Evolutionary conservation across 768 basidiomycete genomes (phyloP).

Genomic region (Termitomyces sp.): DNA sequence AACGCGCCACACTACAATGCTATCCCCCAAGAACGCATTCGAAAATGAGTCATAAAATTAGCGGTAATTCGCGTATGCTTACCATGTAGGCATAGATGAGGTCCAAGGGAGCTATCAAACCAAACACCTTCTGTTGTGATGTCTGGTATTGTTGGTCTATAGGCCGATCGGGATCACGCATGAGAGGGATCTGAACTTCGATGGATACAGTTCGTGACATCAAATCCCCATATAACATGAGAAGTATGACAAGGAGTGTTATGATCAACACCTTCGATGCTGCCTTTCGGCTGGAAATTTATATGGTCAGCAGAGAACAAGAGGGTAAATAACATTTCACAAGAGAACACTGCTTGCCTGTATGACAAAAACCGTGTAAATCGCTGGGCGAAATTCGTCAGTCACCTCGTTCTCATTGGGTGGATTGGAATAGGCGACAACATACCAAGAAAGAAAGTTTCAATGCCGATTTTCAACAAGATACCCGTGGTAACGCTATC

Average conservation of each 20-base stretch:
- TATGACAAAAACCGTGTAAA: neutral
- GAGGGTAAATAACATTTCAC: too few relatives aligned
- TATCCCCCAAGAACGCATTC: conserved; percentile 2
- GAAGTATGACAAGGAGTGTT: neutral
- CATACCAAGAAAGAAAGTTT: neutral
- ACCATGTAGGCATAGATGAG: conserved; percentile 5
- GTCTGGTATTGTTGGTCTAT: neutral
- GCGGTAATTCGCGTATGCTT: neutral
- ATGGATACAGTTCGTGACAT: conserved; percentile 4
- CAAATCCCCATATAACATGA: conserved; percentile 8
- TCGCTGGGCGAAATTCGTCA: neutral
- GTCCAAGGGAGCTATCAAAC: neutral
- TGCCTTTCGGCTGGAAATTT: neutral
- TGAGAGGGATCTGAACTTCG: conserved; percentile 1
- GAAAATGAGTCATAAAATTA: neutral
- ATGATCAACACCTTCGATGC: neutral
- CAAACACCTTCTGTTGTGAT: neutral
- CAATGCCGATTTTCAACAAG: neutral
- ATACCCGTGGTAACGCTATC: neutral
- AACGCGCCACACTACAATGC: conserved; percentile 5
- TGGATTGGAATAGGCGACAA: neutral
- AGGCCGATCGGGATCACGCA: neutral
- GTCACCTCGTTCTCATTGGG: neutral
- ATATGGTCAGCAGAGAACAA: neutral
- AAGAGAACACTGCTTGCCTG: neutral